Conservation (phyloP, 768 basidiomycete species). For the Inosperma sp. region DNA sequence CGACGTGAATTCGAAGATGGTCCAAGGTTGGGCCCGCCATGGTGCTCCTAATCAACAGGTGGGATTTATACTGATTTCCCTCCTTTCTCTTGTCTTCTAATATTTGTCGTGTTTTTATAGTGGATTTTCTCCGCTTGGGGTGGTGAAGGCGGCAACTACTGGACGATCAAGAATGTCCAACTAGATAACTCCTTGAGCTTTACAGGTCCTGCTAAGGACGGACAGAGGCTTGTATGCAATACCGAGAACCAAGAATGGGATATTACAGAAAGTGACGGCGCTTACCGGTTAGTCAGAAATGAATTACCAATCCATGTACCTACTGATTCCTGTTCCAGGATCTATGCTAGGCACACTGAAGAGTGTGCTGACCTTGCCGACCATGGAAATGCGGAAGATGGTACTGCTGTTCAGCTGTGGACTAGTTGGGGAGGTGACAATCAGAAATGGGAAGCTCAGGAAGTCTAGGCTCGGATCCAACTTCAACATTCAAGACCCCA, state of each 20-base stretch:
- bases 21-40: conserved; percentile 39
- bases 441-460: conserved; percentile 30
- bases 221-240: conserved; percentile 27
- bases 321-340: conserved; percentile 21
- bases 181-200: conserved; percentile 30
- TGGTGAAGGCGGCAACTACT: too few species aligned
- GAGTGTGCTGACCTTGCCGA: conserved; percentile 40
- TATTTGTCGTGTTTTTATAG: conserved; percentile 10
- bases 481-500: neutral
- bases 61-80: conserved; percentile 1
- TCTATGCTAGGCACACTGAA: conserved; percentile 33
- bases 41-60: conserved; percentile 42
- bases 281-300: neutral
- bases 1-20: conserved; percentile 23
- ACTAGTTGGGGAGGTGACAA: conserved; percentile 36
- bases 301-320: neutral
- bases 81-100: neutral
- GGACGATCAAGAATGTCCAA: conserved; percentile 31
- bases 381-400: conserved; percentile 36
- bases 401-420: conserved; percentile 42
- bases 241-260: conserved; percentile 32
- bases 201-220: conserved; percentile 26
- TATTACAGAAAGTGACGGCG: conserved; percentile 25
- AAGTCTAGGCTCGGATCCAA: conserved; percentile 10
- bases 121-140: conserved; percentile 8